Evolutionary conservation across 2,329 filamentous ascomycete species (phyloP), one percentile per base, ranked within the genome.

Genomic region (Exophiala lecanii-corni): DNA sequence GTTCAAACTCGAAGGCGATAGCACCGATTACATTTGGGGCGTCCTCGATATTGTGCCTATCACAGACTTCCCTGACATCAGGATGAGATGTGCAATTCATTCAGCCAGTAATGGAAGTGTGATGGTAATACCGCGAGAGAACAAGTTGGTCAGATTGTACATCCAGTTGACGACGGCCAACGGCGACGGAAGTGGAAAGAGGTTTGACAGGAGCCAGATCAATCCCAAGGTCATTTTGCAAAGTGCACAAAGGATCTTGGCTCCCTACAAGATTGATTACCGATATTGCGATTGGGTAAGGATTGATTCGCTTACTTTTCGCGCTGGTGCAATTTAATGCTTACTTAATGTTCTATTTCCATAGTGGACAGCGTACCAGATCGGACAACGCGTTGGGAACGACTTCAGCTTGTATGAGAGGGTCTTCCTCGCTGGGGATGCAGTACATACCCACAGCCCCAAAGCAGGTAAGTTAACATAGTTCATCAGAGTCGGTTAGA

Each of bases 341-440:
- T 26, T 26, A 26, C 12, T 12, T 26, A 12, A 26, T 7, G 12
- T 26, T 26, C 12, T 12, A 12, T 26, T 26, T 26, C 23, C 6
- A 6, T 26, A 26, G 23, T 84, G 78, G 76, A 79, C 75, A 0
- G 79, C 76, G 0, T 84, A 83, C 53, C 74, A 84, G 48, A 82
- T 86, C 34, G 81, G 81, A 0, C 81, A 85, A 56, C 70, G 82
- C 4, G 73, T 84, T 0, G 78, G 75, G 3, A 72, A 69, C 1
- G 66, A 71, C 31, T 84, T 82, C 59, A 74, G 71, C 30, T 68
- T 69, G 5, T 62, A 68, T 9, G 70, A 75, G 17, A 72, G 81
- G 3, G 70, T 89, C 7, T 88, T 89, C 58, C 68, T 87, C 3
- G 79, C 81, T 0, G 84, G 83, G 2, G 83, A 86, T 60, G 82